Base-by-base conservation (phyloP, 169 alveolate species). In the Cryptosporidium tyzzeri region DNA sequence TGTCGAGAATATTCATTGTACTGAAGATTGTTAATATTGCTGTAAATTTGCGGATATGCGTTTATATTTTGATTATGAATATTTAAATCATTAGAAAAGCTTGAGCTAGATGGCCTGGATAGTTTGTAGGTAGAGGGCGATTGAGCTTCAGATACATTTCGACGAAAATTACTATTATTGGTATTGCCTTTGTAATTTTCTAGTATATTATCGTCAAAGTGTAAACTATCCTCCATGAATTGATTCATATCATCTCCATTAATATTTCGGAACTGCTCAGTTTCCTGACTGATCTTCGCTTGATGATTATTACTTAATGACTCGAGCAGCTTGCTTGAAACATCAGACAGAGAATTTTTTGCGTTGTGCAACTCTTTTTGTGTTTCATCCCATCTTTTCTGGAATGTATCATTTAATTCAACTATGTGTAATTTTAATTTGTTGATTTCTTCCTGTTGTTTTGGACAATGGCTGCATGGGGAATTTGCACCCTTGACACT, bases 361-460 rank as follows among this genome's bases (percentile, higher is more conserved):
- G 89, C 89, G 62, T 80, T 65, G 33, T 16, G 23, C 29, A 80
- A 41, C 68, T 80, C 89, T 44, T 12, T 59, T 65, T 80, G 89
- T 26, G 89, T 80, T 7, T 61, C 89, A 23, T 80, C 89, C 89
- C 89, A 80, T 41, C 89, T 59, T 39, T 50, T 80, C 65, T 80
- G 89, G 53, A 80, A 80, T 4, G 89, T 61, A 1, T 80, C 69
- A 41, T 80, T 80, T 45, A 80, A 16, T 62, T 80, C 89, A 26
- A 65, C 37, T n/a, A 80, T 80, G 62, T 80, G 89, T 41, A 62
- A 33, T 62, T 48, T 80, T 21, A 80, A 53, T 61, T 80, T 58
- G 41, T 65, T 59, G n/a, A 80, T 80, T 35, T 80, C 89, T 39
- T 80, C 80, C 31, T 80, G 61, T 39, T 80, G 89, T 58, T 80